phyloP scores from a whole-genome alignment of 805 yeast genomes.

The Starmera caribaea region DNA sequence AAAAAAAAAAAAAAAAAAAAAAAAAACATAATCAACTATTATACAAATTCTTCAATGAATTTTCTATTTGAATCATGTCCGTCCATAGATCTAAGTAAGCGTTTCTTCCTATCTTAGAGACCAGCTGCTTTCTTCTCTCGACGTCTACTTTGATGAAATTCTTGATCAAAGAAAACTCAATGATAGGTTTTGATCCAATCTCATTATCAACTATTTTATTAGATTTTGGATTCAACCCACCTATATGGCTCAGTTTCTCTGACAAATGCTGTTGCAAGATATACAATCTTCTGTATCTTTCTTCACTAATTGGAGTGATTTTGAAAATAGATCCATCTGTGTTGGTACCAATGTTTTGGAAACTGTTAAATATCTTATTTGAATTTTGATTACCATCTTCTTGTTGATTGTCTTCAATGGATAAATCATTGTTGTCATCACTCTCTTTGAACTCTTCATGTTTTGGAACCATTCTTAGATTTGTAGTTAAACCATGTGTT shows the following conservation, averaged over 20 bases:
- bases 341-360: conserved; percentile 62
- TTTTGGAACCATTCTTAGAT: conserved; percentile 35
- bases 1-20: not conserved
- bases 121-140: conserved; percentile 43
- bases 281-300: conserved; percentile 69
- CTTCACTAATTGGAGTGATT: conserved; percentile 67
- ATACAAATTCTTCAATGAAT: conserved; percentile 19
- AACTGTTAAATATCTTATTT: conserved; percentile 21
- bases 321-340: conserved; percentile 72
- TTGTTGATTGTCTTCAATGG: not conserved
- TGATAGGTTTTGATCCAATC: conserved; percentile 48
- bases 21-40: not conserved
- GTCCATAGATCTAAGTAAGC: conserved; percentile 56
- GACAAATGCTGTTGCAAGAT: conserved; percentile 80
- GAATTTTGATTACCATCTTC: not conserved
- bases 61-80: conserved; percentile 52
- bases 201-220: conserved; percentile 24
- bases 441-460: conserved; percentile 21
- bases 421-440: not conserved
- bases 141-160: conserved; percentile 46
- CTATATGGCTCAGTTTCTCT: conserved; percentile 63
- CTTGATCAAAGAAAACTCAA: conserved; percentile 52
- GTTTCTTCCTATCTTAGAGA: conserved; percentile 48
- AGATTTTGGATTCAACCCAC: conserved; percentile 72
- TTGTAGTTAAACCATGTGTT: conserved; percentile 50